Evolutionary conservation across 2,329 filamentous ascomycete genomes (phyloP).

Genomic region (Exophiala lecanii-corni): DNA sequence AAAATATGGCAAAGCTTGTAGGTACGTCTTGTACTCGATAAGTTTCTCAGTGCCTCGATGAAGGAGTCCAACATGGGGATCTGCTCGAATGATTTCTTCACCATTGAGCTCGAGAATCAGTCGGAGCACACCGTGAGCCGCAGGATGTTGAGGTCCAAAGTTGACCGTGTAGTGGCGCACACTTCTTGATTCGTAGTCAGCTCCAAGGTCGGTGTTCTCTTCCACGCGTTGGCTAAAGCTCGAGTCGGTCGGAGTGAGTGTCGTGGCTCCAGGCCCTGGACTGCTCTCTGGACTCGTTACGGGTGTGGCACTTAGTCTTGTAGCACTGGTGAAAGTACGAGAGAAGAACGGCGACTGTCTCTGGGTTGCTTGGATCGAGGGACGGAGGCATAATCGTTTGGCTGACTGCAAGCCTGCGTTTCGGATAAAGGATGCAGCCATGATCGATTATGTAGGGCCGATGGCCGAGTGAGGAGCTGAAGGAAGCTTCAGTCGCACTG

Average conservation of each 20-base stretch:
- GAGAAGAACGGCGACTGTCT: slow-evolving; percentile 28
- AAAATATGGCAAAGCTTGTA: slow-evolving; percentile 97
- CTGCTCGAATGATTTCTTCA: slow-evolving; percentile 93
- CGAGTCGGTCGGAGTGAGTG: slow-evolving; percentile 55
- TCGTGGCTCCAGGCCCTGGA: slow-evolving; percentile 38
- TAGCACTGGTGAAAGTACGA: slow-evolving; percentile 53
- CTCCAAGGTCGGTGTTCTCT: slow-evolving; percentile 39
- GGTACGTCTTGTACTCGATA: slow-evolving; percentile 99
- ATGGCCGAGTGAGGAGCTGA: slow-evolving; percentile 20
- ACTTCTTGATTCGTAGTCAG: slow-evolving; percentile 64
- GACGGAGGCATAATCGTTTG: slow-evolving; percentile 55
- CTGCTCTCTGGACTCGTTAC: slow-evolving; percentile 32
- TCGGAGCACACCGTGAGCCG: slow-evolving; percentile 94
- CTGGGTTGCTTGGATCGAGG: slow-evolving; percentile 37
- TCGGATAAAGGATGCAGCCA: slow-evolving; percentile 59
- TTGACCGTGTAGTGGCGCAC: slow-evolving; percentile 99
- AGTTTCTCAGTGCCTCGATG: slow-evolving; percentile 98
- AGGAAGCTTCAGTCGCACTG: not conserved
- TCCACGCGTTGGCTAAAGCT: slow-evolving; percentile 47
- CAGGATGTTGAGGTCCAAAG: slow-evolving; percentile 97
- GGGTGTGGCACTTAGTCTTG: slow-evolving; percentile 48
- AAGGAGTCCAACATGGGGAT: slow-evolving; percentile 93
- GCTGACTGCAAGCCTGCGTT: slow-evolving; percentile 53
- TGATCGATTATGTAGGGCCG: slow-evolving; percentile 37
- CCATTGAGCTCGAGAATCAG: slow-evolving; percentile 96